Base-by-base conservation (phyloP, 495 filamentous ascomycete genomes). In the Aspergillus avenaceus region DNA sequence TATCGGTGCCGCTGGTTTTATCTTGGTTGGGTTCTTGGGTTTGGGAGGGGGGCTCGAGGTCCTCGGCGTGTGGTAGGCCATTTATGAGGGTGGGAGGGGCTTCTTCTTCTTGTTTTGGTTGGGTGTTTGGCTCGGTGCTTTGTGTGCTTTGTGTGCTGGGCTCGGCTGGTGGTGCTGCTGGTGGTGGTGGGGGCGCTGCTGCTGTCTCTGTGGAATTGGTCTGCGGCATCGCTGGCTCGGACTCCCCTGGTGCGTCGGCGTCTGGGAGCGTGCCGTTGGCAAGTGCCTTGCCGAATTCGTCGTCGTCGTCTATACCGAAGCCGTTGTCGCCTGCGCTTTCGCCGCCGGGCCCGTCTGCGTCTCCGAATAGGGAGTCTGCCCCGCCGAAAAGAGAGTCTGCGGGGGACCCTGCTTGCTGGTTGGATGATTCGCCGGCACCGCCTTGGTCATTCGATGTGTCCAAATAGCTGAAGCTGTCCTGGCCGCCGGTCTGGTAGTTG, bases 221-320 rank as follows among this genome's bases (percentile, higher is more conserved):
- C 34, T 58, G 54, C 21, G 66, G 42, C 19, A 49, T 49, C 9
- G 55, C 50, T 12, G 55, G 36, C 6, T 70, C 69, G 25, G 63
- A 37, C 37, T 74, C 69, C 7, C 63, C 62, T 11, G 69, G 63
- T 4, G 67, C 61, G 50, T 69, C 70, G 16, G 72, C 63, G 25
- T 76, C 74, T 5, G 67, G 72, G 14, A 69, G 59, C 24, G 67
- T 63, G 14, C 76, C 78, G 52, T 85, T 86, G 32, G 83, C 83
- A 64, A 97, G 85, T 4, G 86, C 86, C 45, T 84, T 73, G 13
- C 86, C 85, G 59, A 96, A 93, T 48, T 91, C 89, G 62, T 95
- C 87, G 55, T 96, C 90, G 38, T 93, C 89, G 37, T 92, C 87
- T 18, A 81, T 82, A 0, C 77, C 83, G 58, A 87, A 88, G 6